Conservation (phyloP, 805 yeast species). For the Saccharomycopsis fibuligera region DNA sequence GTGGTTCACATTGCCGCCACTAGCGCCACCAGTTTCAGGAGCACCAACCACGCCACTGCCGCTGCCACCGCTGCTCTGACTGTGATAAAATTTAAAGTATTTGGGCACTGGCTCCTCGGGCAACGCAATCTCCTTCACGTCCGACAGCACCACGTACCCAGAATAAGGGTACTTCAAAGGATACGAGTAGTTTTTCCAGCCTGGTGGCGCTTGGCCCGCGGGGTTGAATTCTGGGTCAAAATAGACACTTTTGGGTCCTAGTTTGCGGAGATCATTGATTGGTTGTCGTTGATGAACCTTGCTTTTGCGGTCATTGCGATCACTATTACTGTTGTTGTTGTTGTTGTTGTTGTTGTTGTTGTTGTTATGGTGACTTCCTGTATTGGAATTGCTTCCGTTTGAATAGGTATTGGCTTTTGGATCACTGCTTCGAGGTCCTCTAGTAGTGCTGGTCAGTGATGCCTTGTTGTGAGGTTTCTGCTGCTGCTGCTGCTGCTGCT, state of each 20-base stretch:
- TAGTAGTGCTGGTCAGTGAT: too few relatives aligned
- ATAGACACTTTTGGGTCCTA: constrained; percentile 19
- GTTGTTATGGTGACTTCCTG: background rate
- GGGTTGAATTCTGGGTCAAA: constrained; percentile 21
- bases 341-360: background rate
- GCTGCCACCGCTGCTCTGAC: too few relatives aligned
- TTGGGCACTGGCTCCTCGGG: constrained; percentile 19
- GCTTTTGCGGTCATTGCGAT: background rate
- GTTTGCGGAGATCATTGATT: background rate
- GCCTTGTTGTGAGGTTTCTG: too few relatives aligned
- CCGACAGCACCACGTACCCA: background rate
- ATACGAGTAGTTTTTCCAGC: constrained; percentile 14
- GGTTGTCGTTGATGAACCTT: background rate
- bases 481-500: background rate
- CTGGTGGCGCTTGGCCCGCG: constrained; percentile 16
- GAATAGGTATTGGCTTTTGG: too few relatives aligned
- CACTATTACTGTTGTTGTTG: background rate
- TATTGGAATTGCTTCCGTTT: too few relatives aligned
- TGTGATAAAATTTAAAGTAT: constrained; percentile 12
- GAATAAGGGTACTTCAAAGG: constrained; percentile 12
- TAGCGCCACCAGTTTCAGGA: too few relatives aligned
- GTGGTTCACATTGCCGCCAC: background rate
- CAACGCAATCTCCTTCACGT: constrained; percentile 8
- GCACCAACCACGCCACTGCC: background rate
- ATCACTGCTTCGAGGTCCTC: too few relatives aligned